Percentiles rank a stretch among this genome's conserved stretches.
Conservation (phyloP, 148 eudicot species). For the Salicornia ramosissima region DNA sequence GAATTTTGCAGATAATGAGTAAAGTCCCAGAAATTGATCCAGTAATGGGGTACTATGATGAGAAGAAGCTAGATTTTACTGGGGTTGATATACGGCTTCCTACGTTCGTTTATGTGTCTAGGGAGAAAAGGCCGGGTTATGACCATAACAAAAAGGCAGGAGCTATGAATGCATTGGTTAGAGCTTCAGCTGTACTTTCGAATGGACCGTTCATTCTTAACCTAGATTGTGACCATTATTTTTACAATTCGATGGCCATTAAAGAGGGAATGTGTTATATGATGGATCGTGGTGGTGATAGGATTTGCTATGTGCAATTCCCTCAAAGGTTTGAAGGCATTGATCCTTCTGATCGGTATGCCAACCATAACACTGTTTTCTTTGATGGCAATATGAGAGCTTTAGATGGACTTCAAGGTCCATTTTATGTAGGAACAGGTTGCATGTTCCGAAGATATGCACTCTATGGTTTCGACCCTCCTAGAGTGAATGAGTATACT, state of each 20-base stretch:
- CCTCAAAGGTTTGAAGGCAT: conserved; percentile 93
- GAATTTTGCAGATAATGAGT: conserved; percentile 92
- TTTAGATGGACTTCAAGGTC: conserved; percentile 90
- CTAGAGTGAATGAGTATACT: conserved; percentile 62
- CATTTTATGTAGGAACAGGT: conserved; percentile 91
- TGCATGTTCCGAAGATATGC: conserved; percentile 89
- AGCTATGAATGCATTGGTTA: conserved; percentile 86
- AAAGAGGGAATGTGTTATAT: conserved; percentile 90
- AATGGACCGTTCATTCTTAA: conserved; percentile 90
- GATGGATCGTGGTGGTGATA: conserved; percentile 97
- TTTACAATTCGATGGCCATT: conserved; percentile 68
- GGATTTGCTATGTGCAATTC: conserved; percentile 79
- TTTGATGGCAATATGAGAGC: conserved; percentile 97
- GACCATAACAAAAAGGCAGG: conserved; percentile 96
- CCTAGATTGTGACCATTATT: conserved; percentile 85
- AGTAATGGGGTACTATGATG: conserved; percentile 59
- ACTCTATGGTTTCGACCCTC: conserved; percentile 81
- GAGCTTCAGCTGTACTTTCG: conserved; percentile 83
- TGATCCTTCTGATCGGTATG: conserved; percentile 91
- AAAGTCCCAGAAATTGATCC: conserved; percentile 75
- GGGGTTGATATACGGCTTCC: conserved; percentile 67
- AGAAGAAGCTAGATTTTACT: conserved; percentile 56
- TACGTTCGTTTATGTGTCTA: conserved; percentile 82
- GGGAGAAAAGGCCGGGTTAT: conserved; percentile 71
- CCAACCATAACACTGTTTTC: conserved; percentile 90